Evolutionary conservation across 2,329 filamentous ascomycete genomes (phyloP), one percentile per base, ranked within the genome.

Genomic region (Lachnellula hyalina): DNA sequence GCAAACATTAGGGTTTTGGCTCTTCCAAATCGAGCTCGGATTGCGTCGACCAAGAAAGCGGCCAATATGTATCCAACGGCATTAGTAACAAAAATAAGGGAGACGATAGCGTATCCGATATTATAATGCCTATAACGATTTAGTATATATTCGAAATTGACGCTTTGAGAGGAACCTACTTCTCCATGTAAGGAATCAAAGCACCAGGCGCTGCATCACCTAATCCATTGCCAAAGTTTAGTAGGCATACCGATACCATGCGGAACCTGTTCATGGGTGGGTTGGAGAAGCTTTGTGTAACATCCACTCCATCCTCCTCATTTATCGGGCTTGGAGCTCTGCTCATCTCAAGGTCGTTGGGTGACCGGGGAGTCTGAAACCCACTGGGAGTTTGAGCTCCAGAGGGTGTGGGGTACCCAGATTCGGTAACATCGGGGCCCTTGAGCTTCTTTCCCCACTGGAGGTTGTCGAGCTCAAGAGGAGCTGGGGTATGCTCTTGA

Each of bases 131-230:
- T 82, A 11, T 47, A 32, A 38, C 3, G 36, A 17, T 21, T 59
- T 49, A 53, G 56, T 53, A 53, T 55, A 15, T 21, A 23, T 9
- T 35, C 35, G n/a, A 14, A 28, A 35, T 41, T 14, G 34, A 17
- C 21, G 23, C 5, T 4, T 50, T 36, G 58, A 35, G 58, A 53
- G 14, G 15, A 2, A 63, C 72, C 62, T 67, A 82, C 69, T 73
- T 76, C 68, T 93, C 87, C 70, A 95, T 87, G 66, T 90, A 90
- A 0, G 90, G 89, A 62, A 95, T 88, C 54, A 94, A 67, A 11
- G 89, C 88, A 66, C 90, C 90, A 1, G 89, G 83, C 0, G 87
- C 85, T 42, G 84, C 82, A 70, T 95, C 90, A 62, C 83, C 89
- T 55, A 94, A 72, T 0, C 89, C 90, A 63, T 86, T 85, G 2